Evolutionary conservation across 495 filamentous ascomycete species (phyloP).

Genomic region (Penicillium salamii): DNA sequence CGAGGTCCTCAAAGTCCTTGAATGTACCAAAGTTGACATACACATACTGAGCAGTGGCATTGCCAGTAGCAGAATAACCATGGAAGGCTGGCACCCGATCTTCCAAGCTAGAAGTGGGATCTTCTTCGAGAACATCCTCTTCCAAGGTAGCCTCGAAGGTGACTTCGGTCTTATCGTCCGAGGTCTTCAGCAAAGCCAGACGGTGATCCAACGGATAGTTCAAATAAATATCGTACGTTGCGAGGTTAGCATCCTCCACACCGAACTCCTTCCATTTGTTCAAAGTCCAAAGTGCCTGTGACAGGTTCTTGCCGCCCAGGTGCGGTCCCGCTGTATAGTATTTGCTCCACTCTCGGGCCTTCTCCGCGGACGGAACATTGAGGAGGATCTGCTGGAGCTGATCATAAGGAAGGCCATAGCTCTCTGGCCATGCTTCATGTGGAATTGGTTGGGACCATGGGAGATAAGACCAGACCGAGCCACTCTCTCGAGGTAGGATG

Average conservation of each 20-base stretch:
- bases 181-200: constrained; percentile 69
- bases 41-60: constrained; percentile 80
- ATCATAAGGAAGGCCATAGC: constrained; percentile 55
- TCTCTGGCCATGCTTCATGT: constrained; percentile 40
- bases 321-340: constrained; percentile 92
- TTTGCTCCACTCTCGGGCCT: constrained; percentile 75
- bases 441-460: constrained; percentile 41
- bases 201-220: constrained; percentile 85
- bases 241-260: constrained; percentile 65
- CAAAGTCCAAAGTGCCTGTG: constrained; percentile 82
- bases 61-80: constrained; percentile 88
- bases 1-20: constrained; percentile 79
- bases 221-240: constrained; percentile 83
- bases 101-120: constrained; percentile 67
- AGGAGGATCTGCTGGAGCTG: constrained; percentile 69
- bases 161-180: constrained; percentile 41
- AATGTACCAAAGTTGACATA: constrained; percentile 89
- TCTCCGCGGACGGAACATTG: constrained; percentile 65
- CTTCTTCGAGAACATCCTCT: constrained; percentile 85
- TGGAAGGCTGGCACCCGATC: constrained; percentile 91
- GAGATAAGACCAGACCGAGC: constrained; percentile 41
- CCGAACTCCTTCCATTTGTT: constrained; percentile 85
- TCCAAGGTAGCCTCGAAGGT: constrained; percentile 76
- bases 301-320: constrained; percentile 83
- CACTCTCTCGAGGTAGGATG: constrained; percentile 32